phyloP scores from a whole-genome alignment of 805 yeast genomes.

The Starmerella stigmatis region DNA sequence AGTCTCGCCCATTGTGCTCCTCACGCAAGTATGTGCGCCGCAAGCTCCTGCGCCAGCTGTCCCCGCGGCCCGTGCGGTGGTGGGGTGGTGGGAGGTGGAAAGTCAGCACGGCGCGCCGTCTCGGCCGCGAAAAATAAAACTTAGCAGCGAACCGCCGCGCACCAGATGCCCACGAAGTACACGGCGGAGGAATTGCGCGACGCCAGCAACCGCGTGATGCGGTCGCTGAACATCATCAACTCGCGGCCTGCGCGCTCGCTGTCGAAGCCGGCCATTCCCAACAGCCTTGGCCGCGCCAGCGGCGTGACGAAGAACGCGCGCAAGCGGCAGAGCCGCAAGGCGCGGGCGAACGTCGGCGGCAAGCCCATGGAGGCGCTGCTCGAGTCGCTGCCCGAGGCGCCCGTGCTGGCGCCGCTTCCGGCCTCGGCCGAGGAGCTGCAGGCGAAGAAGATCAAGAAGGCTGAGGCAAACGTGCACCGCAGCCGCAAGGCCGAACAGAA shows the following conservation, averaged over 20 bases:
- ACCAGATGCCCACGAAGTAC: constrained; percentile 16
- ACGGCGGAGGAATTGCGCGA: constrained; percentile 23
- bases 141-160: background rate
- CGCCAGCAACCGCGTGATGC: constrained; percentile 26
- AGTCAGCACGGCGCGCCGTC: no score
- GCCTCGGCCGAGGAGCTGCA: constrained; percentile 14
- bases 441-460: constrained; percentile 7
- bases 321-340: constrained; percentile 22
- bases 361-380: constrained; percentile 21
- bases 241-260: constrained; percentile 11
- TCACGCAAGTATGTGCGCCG: no score
- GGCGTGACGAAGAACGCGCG: constrained; percentile 23
- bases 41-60: background rate
- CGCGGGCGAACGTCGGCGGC: constrained; percentile 23
- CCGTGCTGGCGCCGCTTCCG: constrained; percentile 11
- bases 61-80: no score
- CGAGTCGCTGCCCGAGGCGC: constrained; percentile 17
- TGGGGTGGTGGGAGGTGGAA: no score
- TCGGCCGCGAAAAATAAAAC: background rate
- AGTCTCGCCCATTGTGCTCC: no score
- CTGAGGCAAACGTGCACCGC: constrained; percentile 12
- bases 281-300: constrained; percentile 18
- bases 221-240: constrained; percentile 21
- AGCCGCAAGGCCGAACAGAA: constrained; percentile 22
- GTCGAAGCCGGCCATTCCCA: constrained; percentile 21